phyloP scores from a whole-genome alignment of 371 early-diverging fungal genomes.

The Mucor irregularis region DNA sequence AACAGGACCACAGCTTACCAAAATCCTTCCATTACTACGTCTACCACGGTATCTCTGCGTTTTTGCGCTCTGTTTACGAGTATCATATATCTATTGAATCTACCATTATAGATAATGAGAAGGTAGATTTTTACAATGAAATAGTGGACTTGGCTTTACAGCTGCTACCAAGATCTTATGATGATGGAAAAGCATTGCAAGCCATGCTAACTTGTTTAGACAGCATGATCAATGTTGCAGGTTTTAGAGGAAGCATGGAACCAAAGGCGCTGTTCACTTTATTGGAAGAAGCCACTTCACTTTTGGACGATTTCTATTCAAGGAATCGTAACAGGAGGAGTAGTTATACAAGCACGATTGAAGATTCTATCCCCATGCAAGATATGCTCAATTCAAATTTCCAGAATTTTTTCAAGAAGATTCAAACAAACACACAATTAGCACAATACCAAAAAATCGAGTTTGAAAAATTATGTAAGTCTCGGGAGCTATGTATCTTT shows the following conservation, averaged over 20 bases:
- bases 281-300: conserved; percentile 19
- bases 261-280: conserved; percentile 18
- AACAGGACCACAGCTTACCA: not conserved
- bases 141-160: conserved; percentile 26
- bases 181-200: conserved; percentile 15
- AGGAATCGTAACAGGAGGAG: too few species aligned
- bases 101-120: conserved; percentile 8
- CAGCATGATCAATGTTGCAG: conserved; percentile 44
- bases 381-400: conserved; percentile 33
- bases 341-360: too few species aligned
- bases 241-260: conserved; percentile 24
- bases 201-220: conserved; percentile 32
- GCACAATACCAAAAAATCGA: conserved; percentile 27
- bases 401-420: conserved; percentile 26
- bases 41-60: conserved; percentile 30
- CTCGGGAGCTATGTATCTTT: not conserved
- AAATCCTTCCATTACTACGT: conserved; percentile 10
- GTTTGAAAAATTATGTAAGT: conserved; percentile 34
- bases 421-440: conserved; percentile 24
- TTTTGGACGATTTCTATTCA: not conserved
- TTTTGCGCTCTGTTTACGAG: conserved; percentile 34
- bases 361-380: too few species aligned
- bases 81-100: conserved; percentile 33
- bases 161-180: conserved; percentile 8
- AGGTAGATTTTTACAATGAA: not conserved